These are phyloP conservation scores for Phaffomyces antillensis DNA, from an alignment of 805 yeast species.

Conservation along the genomic window DNA sequence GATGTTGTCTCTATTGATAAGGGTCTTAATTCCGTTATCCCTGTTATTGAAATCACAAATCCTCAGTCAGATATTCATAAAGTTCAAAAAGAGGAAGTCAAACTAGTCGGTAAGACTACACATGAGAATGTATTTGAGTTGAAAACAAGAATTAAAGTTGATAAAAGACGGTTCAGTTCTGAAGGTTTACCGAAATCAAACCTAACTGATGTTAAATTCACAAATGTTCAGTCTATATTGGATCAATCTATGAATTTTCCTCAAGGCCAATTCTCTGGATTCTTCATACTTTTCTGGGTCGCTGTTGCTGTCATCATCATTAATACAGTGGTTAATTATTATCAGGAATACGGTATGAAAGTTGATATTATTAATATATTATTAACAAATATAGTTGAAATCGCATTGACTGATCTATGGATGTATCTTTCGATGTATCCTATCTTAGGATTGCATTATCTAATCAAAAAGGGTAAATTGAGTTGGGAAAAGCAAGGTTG, in stretches of 20 bases:
- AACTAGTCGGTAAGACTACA: constrained; percentile 8
- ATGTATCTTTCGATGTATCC: constrained; percentile 70
- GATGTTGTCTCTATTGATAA: neutral
- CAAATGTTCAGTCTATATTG: constrained; percentile 15
- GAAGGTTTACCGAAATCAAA: constrained; percentile 22
- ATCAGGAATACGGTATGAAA: constrained; percentile 38
- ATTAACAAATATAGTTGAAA: constrained; percentile 51
- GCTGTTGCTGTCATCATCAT: constrained; percentile 35
- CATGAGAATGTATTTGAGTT: constrained; percentile 16
- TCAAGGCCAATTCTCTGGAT: constrained; percentile 53
- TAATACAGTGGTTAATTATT: constrained; percentile 48
- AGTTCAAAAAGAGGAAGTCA: neutral
- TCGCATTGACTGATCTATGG: constrained; percentile 64
- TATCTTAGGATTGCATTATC: constrained; percentile 50
- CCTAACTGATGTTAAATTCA: constrained; percentile 21
- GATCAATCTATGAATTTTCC: constrained; percentile 14
- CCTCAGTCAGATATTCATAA: neutral
- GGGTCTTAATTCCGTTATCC: too few relatives aligned
- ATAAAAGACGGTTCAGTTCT: constrained; percentile 14
- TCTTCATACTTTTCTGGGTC: constrained; percentile 77
- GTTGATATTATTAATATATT: constrained; percentile 54
- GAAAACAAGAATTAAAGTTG: constrained; percentile 12
- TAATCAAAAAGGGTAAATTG: constrained; percentile 38
- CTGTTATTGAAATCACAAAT: too few relatives aligned
- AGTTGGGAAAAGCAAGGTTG: constrained; percentile 65